Evolutionary conservation across 2,329 filamentous ascomycete species (phyloP), one percentile per base, ranked within the genome.

Genomic region (Zopfia rhizophila): DNA sequence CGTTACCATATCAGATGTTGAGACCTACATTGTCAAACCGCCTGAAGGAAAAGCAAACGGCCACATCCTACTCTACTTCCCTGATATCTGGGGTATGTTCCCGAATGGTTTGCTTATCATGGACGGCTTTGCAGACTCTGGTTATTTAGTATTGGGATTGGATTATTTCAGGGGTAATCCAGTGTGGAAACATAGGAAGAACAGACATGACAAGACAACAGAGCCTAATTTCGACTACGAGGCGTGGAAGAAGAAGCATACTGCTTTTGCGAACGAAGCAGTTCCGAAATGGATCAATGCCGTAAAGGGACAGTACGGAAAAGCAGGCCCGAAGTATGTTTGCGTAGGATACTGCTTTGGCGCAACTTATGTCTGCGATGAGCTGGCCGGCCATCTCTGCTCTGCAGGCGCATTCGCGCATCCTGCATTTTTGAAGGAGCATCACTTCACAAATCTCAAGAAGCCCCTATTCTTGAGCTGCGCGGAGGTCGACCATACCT

Each of bases 371-470:
- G 77, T 78, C 3, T 74, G 72, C 41, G 45, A 75, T 28, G 58
- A 74, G 49, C 61, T 80, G 2, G 71, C 75, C 0, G 55, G 52
- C 5, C 66, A 68, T 11, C 59, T 50, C 0, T 70, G 75, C 5
- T 58, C 63, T 2, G 78, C 67, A 1, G 79, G 79, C 1, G 79
- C 78, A 0, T 78, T 82, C 58, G 79, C 76, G 0, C 78, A 82
- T 50, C 79, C 79, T 1, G 74, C 78, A 0, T 75, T 77, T 47
- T 53, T 82, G 31, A 78, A 77, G 33, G 77, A 81, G 38, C 60
- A 68, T 18, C 75, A 80, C 44, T 78, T 80, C 42, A 48, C 51
- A 10, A 61, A 69, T 3, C 32, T 76, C 3, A 69, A 72, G 70
- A 73, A 69, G 21, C 78, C 78, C 0, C 49, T 81, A 5, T 72